Base-by-base conservation (phyloP, 2,329 filamentous ascomycete genomes). In the Trichoderma simmonsii region DNA sequence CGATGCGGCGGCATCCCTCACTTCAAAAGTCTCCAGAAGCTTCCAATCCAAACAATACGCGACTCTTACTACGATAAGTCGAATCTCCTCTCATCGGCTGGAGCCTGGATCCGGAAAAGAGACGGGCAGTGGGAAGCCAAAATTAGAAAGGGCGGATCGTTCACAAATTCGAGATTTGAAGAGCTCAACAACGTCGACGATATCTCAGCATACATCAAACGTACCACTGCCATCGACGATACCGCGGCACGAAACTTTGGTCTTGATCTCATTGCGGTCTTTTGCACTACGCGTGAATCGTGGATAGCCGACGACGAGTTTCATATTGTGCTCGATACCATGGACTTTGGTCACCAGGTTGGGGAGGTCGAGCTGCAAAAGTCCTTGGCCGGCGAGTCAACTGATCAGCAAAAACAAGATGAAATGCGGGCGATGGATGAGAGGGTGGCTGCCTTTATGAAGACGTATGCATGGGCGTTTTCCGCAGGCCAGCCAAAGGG, bases 311-410 rank as follows among this genome's bases (percentile, higher is more conserved):
- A 70, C 15, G 28, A 21, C 4, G 67, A 70, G 30, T 70, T 70
- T 21, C 67, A 54, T 14, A 51, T 63, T 54, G 43, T 56, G 11
- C 59, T 63, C 9, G 67, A 70, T 6, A 56, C 28, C 15, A 63
- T 70, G 67, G 59, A 70, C 30, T 70, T 70, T 54, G 67, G 67
- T 6, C 59, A 70, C 43, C 4, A 62, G 9, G 67, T 63, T 28
- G 67, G 67, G 7, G 67, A 70, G 24, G 43, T 70, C 15, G 67
- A 70, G 21, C 59, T 70, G 8, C 57, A 70, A 28, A 60, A 63
- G n/a, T 4, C 18, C 3, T 34, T 70, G 43, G 21, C 7, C 2
- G 26, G 39, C 24, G 28, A 24, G 1, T 18, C 39, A 21, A 56
- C 43, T 24, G 67, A 63, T 43, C 14, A 39, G 43, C 67, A 60